Evolutionary conservation across 306 rosid species (phyloP), one percentile per base, ranked within the genome.

Genomic region (Begonia fuchsioides): DNA sequence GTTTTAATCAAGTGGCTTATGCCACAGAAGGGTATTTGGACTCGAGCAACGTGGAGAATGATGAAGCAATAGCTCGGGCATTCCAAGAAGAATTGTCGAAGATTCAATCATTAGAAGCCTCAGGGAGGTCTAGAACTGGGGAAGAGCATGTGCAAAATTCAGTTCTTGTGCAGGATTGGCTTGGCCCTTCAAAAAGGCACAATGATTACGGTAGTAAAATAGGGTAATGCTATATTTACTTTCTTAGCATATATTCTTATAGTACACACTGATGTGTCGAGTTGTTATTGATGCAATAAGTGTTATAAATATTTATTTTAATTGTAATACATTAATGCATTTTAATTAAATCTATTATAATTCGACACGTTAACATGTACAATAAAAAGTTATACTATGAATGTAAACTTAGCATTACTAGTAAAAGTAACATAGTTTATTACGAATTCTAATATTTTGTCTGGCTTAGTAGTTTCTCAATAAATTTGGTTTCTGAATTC

Each of bases 51-150:
- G 76, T 79, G 71, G 94, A 81, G 72, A 80, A 63, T 44, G 98
- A 85, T 41, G 98, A 85, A 70, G 80, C 87, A 52, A 74, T 90
- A 65, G 98, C 98, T 47, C 76, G 76, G 1, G 85, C 94, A 1
- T 82, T 70, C 56, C 98, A 81, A 65, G 98, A 81, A 73, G 98
- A 90, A 56, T 49, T 90, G 13, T 62, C 83, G 0, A 73, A 63
- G 38, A 69, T 85, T 45, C 82, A 77, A 56, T 72, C 77, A 15
- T 50, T 62, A 15, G 87, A 71, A 61, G 61, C 63, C 19, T 69
- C 84, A 7, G 82, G 80, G 51, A 35, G 38, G 44, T 64, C 74
- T 11, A 38, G 53, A 58, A 47, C 56, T 32, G 83, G 62, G 50
- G 78, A 72, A 17, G 85, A 53, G 61, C 71, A 63, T 47, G 47